Conservation (phyloP, 176 grass and related monocot species). For the Pontederia paniculata region DNA sequence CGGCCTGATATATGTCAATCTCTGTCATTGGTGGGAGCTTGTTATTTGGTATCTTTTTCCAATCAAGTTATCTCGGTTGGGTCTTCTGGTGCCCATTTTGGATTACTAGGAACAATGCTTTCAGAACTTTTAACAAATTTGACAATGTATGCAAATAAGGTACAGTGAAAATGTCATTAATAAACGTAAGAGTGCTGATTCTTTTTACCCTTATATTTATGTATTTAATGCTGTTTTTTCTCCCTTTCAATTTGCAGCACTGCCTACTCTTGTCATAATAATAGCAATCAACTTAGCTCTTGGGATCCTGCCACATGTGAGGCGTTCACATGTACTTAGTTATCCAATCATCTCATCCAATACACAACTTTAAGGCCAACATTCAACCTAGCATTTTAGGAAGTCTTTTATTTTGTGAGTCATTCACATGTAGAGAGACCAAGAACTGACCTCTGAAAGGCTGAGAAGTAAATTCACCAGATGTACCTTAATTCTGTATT, state of each 20-base stretch:
- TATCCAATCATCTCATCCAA: too few relatives aligned
- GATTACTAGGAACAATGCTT: slow-evolving; percentile 81
- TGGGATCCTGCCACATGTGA: slow-evolving; percentile 70
- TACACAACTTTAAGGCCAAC: too few relatives aligned
- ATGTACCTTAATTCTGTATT: too few relatives aligned
- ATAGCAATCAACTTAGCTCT: slow-evolving; percentile 70
- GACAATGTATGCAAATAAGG: slow-evolving; percentile 98
- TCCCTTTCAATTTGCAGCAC: slow-evolving; percentile 47
- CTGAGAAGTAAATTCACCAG: too few relatives aligned
- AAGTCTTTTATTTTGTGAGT: too few relatives aligned
- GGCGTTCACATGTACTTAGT: too few relatives aligned
- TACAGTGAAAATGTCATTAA: neutral
- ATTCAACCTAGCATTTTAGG: too few relatives aligned
- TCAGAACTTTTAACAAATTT: slow-evolving; percentile 95
- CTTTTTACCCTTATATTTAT: neutral
- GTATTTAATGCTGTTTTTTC: slow-evolving; percentile 10
- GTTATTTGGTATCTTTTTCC: slow-evolving; percentile 79
- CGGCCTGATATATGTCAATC: slow-evolving; percentile 63
- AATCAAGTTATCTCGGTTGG: slow-evolving; percentile 77
- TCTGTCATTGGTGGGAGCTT: slow-evolving; percentile 81
- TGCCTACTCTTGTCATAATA: slow-evolving; percentile 64
- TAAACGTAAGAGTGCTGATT: slow-evolving; percentile 1
- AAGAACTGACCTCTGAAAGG: too few relatives aligned
- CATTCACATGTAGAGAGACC: too few relatives aligned
- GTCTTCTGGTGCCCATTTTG: slow-evolving; percentile 86